Base-by-base conservation (phyloP, 306 rosid genomes). In the Carpinus fangiana region DNA sequence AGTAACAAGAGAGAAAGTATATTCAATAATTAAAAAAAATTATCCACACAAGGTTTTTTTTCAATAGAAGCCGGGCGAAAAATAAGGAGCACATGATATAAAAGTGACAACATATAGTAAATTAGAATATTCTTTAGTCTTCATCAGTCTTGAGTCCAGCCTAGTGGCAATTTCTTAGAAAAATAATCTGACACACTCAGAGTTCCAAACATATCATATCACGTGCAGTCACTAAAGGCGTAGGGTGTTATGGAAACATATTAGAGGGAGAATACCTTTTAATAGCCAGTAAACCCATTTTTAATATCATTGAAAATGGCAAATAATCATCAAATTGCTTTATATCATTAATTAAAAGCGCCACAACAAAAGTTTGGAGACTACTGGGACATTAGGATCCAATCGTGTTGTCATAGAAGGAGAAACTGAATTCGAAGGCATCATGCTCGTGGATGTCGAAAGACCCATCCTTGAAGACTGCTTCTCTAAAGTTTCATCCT, bases 381-480 rank as follows among this genome's bases (percentile, higher is more conserved):
- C 77, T 82, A 91, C 97, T 46, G 74, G 41, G 82, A 76, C 84
- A 79, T 64, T 83, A 21, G 86, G 77, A 61, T 89, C 95, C 34
- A 46, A 82, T 72, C 87, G 97, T 54, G 86, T 23, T 12, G 80
- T 41, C 38, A 71, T 76, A 84, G 92, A 73, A 80, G 88, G 80
- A 65, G 92, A 59, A 86, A 82, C 80, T 55, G 90, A 81, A 82
- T 82, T 91, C 54, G 84, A 82, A 46, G 89, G 81, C 53, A 76
- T 78, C 79, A 80, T 76, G 82, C 81, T 83, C 43, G 84, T 69
- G 55, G 91, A 73, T 74, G 88, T 79, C 41, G 91, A 70, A 90
- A 84, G 86, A 45, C 90, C 92, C 83, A 68, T 78, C 78, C 91
- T 89, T 74, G 97, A 79, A 84, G 90, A 86, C 76, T 89, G 87